Evolutionary conservation across 2,329 filamentous ascomycete genomes (phyloP), one percentile per base, ranked within the genome.

Genomic region (Coniochaeta hoffmannii): DNA sequence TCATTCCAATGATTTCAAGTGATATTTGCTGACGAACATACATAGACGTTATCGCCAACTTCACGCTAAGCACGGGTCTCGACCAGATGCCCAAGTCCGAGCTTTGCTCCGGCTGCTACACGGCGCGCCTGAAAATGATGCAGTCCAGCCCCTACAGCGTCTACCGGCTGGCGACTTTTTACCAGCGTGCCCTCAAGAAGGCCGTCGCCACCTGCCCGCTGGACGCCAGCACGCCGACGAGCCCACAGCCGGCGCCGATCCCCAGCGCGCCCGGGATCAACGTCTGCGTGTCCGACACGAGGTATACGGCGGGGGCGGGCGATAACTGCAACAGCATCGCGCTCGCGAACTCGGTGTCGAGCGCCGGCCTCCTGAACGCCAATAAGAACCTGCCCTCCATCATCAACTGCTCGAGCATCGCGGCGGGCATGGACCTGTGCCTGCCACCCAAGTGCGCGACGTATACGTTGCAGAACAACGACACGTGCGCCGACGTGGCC

Each of bases 71-170:
- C 1, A 12, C 46, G 4, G 56, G 31, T n/a, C 28, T 51, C 8
- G n/a, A 56, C 1, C 49, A 63, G 0, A 64, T 65, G 61, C 62
- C 62, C 1, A 8, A 53, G 1, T 36, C 41, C 4, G 62, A 68
- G 50, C 52, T 67, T 11, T 68, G 65, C 51, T 60, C 54, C 4
- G 38, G 46, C 41, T 67, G 65, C 56, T 62, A 62, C 53, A 31
- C 41, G 1, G 46, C 54, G 2, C 57, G 54, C n/a, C 56, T 63
- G 2, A 34, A 53, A 12, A 58, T 66, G 55, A 66, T 65, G 64
- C 63, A 67, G 53, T 41, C 55, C 7, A 59, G 53, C 11, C 26
- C 50, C 8, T 65, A 67, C 55, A 61, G 61, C 0, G 12, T 58
- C 49, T 65, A 66, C 46, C 30, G 30, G 30, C 19, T 22, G 19